These are phyloP conservation scores for Trametes cubensis DNA, from an alignment of 768 basidiomycete species.

Conservation along the genomic window DNA sequence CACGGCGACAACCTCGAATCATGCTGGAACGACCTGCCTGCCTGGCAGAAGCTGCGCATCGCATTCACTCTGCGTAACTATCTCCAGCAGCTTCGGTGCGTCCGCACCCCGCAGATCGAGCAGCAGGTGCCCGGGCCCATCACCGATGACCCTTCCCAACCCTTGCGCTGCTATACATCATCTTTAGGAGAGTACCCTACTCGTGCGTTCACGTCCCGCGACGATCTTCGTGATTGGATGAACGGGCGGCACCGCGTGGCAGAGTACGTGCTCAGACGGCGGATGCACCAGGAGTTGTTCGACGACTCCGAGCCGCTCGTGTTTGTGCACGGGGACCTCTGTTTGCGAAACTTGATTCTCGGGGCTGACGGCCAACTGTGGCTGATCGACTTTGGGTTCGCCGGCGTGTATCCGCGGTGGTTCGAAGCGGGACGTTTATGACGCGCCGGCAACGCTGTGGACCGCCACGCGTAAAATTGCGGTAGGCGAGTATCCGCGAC, in stretches of 20 bases:
- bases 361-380: constrained; percentile 23
- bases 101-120: constrained; percentile 18
- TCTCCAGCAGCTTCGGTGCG: constrained; percentile 21
- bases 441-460: constrained; percentile 1
- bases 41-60: constrained; percentile 18
- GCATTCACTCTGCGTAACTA: constrained; percentile 23
- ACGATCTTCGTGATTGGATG: constrained; percentile 3
- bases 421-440: constrained; percentile 9
- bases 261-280: not conserved
- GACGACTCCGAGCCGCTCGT: constrained; percentile 26
- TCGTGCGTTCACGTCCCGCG: constrained; percentile 13
- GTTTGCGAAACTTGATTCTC: constrained; percentile 24
- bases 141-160: constrained; percentile 5
- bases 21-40: constrained; percentile 19
- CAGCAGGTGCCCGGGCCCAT: constrained; percentile 12
- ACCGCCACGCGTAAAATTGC: constrained; percentile 6
- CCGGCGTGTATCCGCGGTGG: constrained; percentile 26
- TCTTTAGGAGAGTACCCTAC: constrained; percentile 5
- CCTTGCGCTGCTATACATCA: constrained; percentile 3
- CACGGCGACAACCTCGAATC: constrained; percentile 10
- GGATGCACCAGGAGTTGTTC: not conserved
- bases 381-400: constrained; percentile 28
- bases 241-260: constrained; percentile 1
- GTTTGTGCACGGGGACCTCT: constrained; percentile 26
- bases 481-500: constrained; percentile 5